These are phyloP conservation scores for Yamadazyma trypodendri DNA, from an alignment of 1,139 yeast species.

Conservation along the genomic window DNA sequence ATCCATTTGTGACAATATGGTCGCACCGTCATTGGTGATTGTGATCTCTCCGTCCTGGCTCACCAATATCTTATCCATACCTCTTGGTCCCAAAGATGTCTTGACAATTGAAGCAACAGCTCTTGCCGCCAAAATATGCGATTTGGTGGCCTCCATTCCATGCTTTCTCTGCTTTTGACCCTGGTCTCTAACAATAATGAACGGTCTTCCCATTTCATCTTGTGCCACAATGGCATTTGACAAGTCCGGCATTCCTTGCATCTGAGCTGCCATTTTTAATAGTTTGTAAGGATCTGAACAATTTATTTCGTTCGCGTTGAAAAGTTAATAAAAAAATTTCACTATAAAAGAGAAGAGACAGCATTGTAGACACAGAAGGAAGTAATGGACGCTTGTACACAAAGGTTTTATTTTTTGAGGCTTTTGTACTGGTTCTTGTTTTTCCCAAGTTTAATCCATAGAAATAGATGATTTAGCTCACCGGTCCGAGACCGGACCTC, in stretches of 20 bases:
- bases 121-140: slow-evolving; percentile 93
- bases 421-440: too few relatives aligned
- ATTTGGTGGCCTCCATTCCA: slow-evolving; percentile 93
- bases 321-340: slow-evolving; percentile 11
- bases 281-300: slow-evolving; percentile 3
- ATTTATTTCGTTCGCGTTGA: slow-evolving; percentile 15
- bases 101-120: slow-evolving; percentile 91
- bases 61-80: slow-evolving; percentile 93
- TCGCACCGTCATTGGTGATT: slow-evolving; percentile 98
- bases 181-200: slow-evolving; percentile 95
- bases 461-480: too few relatives aligned
- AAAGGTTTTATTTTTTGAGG: too few relatives aligned
- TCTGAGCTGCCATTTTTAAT: slow-evolving; percentile 28
- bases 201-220: slow-evolving; percentile 99
- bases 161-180: slow-evolving; percentile 90
- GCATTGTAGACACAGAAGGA: too few relatives aligned
- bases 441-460: too few relatives aligned
- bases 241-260: slow-evolving; percentile 82
- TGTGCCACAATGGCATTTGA: slow-evolving; percentile 98
- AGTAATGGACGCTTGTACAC: too few relatives aligned
- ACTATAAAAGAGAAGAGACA: slow-evolving; percentile 1
- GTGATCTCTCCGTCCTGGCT: slow-evolving; percentile 96
- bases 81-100: slow-evolving; percentile 95
- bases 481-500: not conserved
- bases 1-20: slow-evolving; percentile 94